Base-by-base conservation (phyloP, 2,329 filamentous ascomycete genomes). In the Calonectria pseudoreteaudii region DNA sequence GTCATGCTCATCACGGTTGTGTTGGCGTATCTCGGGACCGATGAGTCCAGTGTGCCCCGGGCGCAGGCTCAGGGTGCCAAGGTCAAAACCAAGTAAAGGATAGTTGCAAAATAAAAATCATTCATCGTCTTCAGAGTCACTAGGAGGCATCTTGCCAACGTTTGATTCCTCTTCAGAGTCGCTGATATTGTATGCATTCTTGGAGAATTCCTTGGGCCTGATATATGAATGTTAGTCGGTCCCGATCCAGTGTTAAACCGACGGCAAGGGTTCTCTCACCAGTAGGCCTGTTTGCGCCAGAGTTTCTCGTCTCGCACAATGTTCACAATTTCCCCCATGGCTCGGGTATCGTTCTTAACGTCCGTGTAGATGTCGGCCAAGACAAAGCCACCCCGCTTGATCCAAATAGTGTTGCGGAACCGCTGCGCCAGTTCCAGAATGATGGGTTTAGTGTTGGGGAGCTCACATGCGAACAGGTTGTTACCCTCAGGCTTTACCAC, bases 391-490 rank as follows among this genome's bases (percentile, higher is more conserved):
- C 95, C 94, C 23, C 95, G 92, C 85, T 94, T 96, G 83, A 98
- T 94, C 94, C 95, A 98, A 76, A 98, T 95, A 2, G 95, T 97
- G 77, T 95, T 97, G 74, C 96, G 94, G 83, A 98, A 98, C 50
- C 93, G 92, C 31, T 95, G 88, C 13, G 94, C 93, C 26, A 99
- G 91, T 87, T 98, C 95, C 28, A 95, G 93, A 23, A 97, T 87
- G 49, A 96, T 85, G 9, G 89, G 86, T 80, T 92, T 90, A 72
- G 90, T 90, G 79, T 89, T 88, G 30, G 96, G 92, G 36, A 96
- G 87, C 81, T 93, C 89, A 81, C 96, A 95, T 53, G 91, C 90
- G 88, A 98, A 98, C 52, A 98, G 88, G 84, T 94, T 97, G 86
- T 98, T 98, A 78, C 96, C 96, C 78, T 95, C 93, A 53, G 94